Base-by-base conservation (phyloP, 805 yeast species). In the Yamadazyma endophytica region DNA sequence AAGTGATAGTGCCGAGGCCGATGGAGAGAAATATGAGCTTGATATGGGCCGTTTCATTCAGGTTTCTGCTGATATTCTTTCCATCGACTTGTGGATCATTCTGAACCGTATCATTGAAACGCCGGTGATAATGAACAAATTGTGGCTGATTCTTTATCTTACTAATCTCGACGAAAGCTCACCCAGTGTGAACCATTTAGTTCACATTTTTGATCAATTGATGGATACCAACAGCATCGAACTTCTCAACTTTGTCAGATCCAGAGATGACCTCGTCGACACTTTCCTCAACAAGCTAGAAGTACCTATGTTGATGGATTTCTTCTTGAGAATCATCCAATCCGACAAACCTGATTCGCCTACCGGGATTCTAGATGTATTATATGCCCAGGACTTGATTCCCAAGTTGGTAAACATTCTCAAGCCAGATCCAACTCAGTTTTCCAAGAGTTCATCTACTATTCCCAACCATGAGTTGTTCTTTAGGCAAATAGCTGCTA, bases 261-360 rank as follows among this genome's bases (percentile, higher is more conserved):
- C 75, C 19, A 88, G 83, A 50, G 70, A 75, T 1, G 64, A 70
- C 43, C 64, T 92, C 37, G 96, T 88, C 21, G 85, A 81, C 46
- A 73, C 85, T 39, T 87, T 90, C 53, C 65, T 90, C 57, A 72
- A 71, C 33, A 96, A 90, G 57, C 77, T 92, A 37, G 96, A 88
- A 47, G 85, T 89, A 37, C 96, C 97, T 3, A 88, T 96, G 29
- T 59, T 92, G 36, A 89, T 90, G 89, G 98, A 92, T 58, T 86
- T 90, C 47, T 61, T 92, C 35, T 65, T 92, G 35, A 83, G 90
- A 53, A 80, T 92, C 13, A 84, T 92, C 18, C 88, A 95, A 29
- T 85, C 97, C 0, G 98, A 92, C 60, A 89, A 86, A 56, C 82
- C 90, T 2, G 95, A 87, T 45, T 68, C 76, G 28, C 85, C 96